Evolutionary conservation across 1,139 yeast genomes (phyloP), one percentile per base, ranked within the genome.

Genomic region (Pichiaceae sp.): DNA sequence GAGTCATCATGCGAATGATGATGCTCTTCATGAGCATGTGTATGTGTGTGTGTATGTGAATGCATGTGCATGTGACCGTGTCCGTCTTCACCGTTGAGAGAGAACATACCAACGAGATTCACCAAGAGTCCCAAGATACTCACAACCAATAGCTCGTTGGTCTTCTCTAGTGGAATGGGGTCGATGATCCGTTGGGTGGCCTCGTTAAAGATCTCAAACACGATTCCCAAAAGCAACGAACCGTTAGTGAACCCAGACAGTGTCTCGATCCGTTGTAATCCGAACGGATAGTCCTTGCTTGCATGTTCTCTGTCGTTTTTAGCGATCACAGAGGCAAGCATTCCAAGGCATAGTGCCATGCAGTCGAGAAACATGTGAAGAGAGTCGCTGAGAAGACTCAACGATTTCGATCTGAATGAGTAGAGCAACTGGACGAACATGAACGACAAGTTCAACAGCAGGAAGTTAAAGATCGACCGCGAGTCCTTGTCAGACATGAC

Each of bases 361-460:
- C 98, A 91, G 58, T 91, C 98, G 40, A 91, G 67, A 3, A 95
- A 85, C 99, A 91, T 91, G 59, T 91, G 99, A 36, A 91, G 68
- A 3, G 96, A 86, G 53, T 93, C 99, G 6, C 96, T 86, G 34
- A 93, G 62, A 20, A 93, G 66, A 7, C 98, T 97, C 29, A 93
- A 64, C 0, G 97, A 89, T 53, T 85, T 89, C 0, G 97, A 87
- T 44, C 95, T 69, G 59, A 93, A 82, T 1, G 97, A 89, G 55
- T 93, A 93, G 14, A 89, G 63, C 46, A 91, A 68, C 60, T 93
- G 98, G 32, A 93, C 79, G 52, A 93, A 75, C 99, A 93, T 93
- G 60, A 91, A 93, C 2, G 91, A 73, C 17, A 94, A 76, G 60
- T 93, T 93, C 42, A 93, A 68, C 41, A 91, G 58, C 35, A 93